These are phyloP conservation scores for Aspergillus amoenus DNA, from an alignment of 2,329 filamentous ascomycete genomes.

Conservation along the genomic window DNA sequence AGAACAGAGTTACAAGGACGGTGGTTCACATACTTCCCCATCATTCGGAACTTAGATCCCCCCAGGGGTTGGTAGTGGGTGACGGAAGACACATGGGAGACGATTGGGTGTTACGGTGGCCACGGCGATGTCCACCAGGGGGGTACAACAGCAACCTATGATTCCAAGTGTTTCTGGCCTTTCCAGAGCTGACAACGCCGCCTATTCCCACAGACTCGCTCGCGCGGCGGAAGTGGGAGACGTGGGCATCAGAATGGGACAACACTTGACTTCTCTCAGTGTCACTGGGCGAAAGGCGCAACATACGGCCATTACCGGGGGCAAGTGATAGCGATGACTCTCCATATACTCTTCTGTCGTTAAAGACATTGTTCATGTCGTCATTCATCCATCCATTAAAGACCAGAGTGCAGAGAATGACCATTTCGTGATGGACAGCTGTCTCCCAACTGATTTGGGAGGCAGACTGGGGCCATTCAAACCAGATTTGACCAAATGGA, in stretches of 20 bases:
- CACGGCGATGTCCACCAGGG: conserved; percentile 1
- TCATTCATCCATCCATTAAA: conserved; percentile 20
- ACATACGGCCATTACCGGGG: background rate
- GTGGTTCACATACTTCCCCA: background rate
- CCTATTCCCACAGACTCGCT: conserved; percentile 7
- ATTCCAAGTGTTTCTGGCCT: conserved; percentile 11
- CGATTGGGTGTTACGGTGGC: conserved; percentile 24
- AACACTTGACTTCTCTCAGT: conserved; percentile 1
- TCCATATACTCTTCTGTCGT: background rate
- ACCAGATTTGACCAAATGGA: conserved; percentile 30
- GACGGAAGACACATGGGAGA: conserved; percentile 22
- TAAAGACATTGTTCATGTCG: conserved; percentile 6
- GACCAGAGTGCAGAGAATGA: conserved; percentile 22
- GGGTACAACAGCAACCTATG: conserved; percentile 16
- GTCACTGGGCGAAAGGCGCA: conserved; percentile 1
- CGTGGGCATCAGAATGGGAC: conserved; percentile 5
- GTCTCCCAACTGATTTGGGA: conserved; percentile 21
- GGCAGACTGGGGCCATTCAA: conserved; percentile 25
- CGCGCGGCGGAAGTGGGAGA: conserved; percentile 16
- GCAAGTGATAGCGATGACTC: conserved; percentile 1
- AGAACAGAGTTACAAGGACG: background rate
- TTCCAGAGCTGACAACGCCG: background rate
- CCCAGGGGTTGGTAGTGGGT: background rate
- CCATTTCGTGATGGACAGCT: conserved; percentile 25
- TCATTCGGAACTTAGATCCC: background rate